Percentiles rank a stretch among this genome's conserved stretches.
These are phyloP conservation scores for Nemophila menziesii DNA, from an alignment of 257 asterid species.

Conservation along the genomic window DNA sequence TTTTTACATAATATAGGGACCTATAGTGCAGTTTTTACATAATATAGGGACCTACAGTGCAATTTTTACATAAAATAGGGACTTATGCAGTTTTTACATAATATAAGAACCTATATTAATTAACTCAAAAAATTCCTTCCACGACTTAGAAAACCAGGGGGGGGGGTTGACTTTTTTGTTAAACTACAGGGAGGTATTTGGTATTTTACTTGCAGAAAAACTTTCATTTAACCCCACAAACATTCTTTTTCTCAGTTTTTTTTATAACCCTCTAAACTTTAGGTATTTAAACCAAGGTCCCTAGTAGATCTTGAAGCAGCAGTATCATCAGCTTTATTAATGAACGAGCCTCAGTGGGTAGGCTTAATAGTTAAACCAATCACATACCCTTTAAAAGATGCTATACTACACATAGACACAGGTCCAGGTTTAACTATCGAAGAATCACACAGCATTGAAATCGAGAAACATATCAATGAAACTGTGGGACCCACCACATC, in stretches of 20 bases:
- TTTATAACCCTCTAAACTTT: neutral
- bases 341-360: slow-evolving; percentile 91
- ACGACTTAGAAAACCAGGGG: no score
- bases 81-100: no score
- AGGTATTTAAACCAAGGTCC: slow-evolving; percentile 91
- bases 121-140: no score
- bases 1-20: no score
- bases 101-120: no score
- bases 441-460: slow-evolving; percentile 53
- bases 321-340: slow-evolving; percentile 87
- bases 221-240: neutral
- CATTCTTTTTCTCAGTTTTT: neutral
- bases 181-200: no score
- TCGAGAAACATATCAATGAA: slow-evolving; percentile 48
- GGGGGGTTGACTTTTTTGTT: no score
- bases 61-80: no score
- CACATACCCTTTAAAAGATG: slow-evolving; percentile 76
- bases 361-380: slow-evolving; percentile 83
- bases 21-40: no score
- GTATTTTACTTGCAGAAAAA: no score
- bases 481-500: slow-evolving; percentile 15
- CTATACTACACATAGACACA: slow-evolving; percentile 71
- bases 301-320: slow-evolving; percentile 95
- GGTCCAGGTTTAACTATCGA: slow-evolving; percentile 96
- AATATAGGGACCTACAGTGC: no score